Base-by-base conservation (phyloP, 192 early-diverging fungal genomes). In the Coemansia sp. region DNA sequence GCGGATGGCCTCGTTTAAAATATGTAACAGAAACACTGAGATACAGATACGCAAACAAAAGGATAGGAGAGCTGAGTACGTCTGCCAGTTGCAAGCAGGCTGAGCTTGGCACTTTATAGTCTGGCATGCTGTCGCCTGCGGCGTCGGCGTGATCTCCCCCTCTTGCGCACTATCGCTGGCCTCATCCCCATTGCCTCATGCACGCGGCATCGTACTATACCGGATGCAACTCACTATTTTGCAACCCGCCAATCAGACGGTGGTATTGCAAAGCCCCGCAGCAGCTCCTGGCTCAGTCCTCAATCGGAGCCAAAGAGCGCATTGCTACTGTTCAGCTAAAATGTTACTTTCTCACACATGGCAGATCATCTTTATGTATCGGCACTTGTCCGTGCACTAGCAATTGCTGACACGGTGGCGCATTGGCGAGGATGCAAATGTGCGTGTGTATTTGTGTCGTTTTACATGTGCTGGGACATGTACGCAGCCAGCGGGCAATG, bases 91-190 rank as follows among this genome's bases (percentile, higher is more conserved):
- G 55, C 29, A 34, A 34, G 55, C 55, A 31, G 16, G 55, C 31
- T 33, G 12, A 55, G 27, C 52, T 18, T 2, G 24, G 52, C 13
- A 31, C 55, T 58, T 58, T 58, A 58, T 58, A 58, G 55, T 18
- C 27, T 34, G 47, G 47, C n/a, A n/a, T 50, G 47, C 5, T 20
- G 47, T 50, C n/a, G 9, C 47, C n/a, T 50, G 47, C 47, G 9
- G n/a, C n/a, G 20, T 18, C 20, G n/a, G 47, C n/a, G 47, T 50
- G 47, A 50, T 50, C 8, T 50, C 47, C 49, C 49, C 49, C 24
- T 50, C 49, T 50, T 10, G 49, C 49, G 49, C 49, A 50, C 49
- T 50, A 50, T 50, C 49, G 18, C 49, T 50, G 20, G 49, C 49
- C 24, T n/a, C 20, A 18, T 22, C 20, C 49, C 49, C 49, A 50